Percentiles rank a stretch among this genome's conserved stretches.
phyloP scores from a whole-genome alignment of 768 basidiomycete species.

The Termitomyces heimii region DNA sequence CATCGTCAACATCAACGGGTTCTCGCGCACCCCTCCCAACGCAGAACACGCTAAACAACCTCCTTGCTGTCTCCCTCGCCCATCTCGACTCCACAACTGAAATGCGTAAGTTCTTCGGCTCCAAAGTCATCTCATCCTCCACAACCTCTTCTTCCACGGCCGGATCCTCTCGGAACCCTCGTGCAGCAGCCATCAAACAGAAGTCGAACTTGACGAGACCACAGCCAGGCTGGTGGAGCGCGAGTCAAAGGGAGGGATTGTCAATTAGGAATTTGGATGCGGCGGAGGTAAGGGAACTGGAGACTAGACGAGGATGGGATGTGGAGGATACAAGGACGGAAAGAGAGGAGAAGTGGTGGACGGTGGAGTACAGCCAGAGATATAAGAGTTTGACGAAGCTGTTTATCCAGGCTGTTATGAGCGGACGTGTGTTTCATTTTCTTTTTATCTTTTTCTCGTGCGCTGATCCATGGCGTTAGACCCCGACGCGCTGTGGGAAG shows the following conservation, averaged over 20 bases:
- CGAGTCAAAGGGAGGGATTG: constrained; percentile 65
- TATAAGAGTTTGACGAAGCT: constrained; percentile 79
- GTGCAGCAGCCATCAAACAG: constrained; percentile 21
- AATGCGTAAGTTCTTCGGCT: constrained; percentile 90
- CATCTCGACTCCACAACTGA: constrained; percentile 88
- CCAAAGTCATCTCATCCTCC: constrained; percentile 73
- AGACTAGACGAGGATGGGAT: constrained; percentile 31
- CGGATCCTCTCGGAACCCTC: constrained; percentile 22
- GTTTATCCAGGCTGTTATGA: constrained; percentile 76
- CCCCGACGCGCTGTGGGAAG: constrained; percentile 69
- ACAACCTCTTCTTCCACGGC: constrained; percentile 24
- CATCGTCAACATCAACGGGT: constrained; percentile 19
- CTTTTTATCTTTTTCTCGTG: background rate
- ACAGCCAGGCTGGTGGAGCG: constrained; percentile 69
- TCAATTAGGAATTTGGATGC: constrained; percentile 52
- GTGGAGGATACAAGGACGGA: constrained; percentile 5
- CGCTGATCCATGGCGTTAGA: constrained; percentile 33
- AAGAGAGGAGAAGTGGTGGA: constrained; percentile 78
- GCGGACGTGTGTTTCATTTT: constrained; percentile 58
- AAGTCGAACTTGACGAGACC: constrained; percentile 77
- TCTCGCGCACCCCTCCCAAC: constrained; percentile 17
- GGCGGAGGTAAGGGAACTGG: constrained; percentile 45
- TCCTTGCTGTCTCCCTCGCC: constrained; percentile 74
- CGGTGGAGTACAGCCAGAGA: constrained; percentile 77
- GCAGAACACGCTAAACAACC: constrained; percentile 28